Evolutionary conservation across 2,329 filamentous ascomycete species (phyloP), one percentile per base, ranked within the genome.

Genomic region (Daldinia sp.): DNA sequence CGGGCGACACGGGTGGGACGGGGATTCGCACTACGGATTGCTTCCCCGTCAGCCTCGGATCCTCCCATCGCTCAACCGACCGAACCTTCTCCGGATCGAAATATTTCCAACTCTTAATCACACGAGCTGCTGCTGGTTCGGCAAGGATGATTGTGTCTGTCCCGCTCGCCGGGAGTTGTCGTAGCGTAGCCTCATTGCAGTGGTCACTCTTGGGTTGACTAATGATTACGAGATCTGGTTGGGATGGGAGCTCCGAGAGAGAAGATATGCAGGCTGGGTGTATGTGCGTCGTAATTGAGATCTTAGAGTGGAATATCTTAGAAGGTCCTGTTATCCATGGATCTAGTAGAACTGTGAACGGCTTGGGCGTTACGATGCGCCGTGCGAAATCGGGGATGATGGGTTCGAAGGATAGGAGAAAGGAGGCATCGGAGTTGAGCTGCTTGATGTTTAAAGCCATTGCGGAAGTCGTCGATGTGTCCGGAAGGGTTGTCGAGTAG

Each of bases 291-390:
- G 87, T 83, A 35, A 82, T 82, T 17, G 87, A 87, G 74, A 91
- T 87, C 70, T 81, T 83, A 25, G 84, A 80, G 70, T 87, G 86
- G 69, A 86, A 81, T 64, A 89, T 83, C 54, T 83, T 85, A 9
- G 87, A 86, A 3, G 84, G 78, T 0, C 87, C 87, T 9, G 81
- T 79, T 29, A 92, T 81, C 87, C 89, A 92, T 3, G 91, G 90
- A 73, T 94, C 90, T 51, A 93, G 76, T 37, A 93, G 81, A 54
- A 93, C 83, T 13, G 84, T 87, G 74, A 90, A 92, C 3, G 84
- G 81, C 51, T 79, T 79, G 10, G 81, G 79, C 27, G 78, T 77
- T 52, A 73, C 52, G 21, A 61, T 23, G 57, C 69, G 61, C 51
- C 76, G 75, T 17, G 75, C 68, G 41, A 75, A 68, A 57, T 80